Evolutionary conservation across 805 yeast genomes (phyloP), one percentile per base, ranked within the genome.

Genomic region (Danielozyma ontarioensis): DNA sequence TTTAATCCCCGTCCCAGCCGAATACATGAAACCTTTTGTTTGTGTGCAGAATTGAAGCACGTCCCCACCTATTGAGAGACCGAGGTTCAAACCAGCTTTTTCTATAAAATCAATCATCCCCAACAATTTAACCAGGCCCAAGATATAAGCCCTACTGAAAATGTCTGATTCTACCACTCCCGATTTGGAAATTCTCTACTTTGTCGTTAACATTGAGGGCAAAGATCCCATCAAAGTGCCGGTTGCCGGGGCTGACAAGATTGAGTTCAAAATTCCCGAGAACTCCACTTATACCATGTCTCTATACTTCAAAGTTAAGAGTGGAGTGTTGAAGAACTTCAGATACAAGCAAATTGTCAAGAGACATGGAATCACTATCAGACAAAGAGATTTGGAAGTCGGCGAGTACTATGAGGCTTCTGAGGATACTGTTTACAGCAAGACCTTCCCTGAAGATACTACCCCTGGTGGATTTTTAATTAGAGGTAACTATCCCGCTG

Each of bases 401-500:
- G 71, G 70, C 6, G 51, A 47, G 24, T 41, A 34, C 23, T 59
- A 48, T 36, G 61, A 48, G 33, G 62, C 68, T 14, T 45, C 55
- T 7, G 68, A 62, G 1, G 62, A 61, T 34, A 27, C n/a, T 13
- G 44, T 50, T 2, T 55, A 61, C 41, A n/a, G 42, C 13, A 50
- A 51, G 31, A 43, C 46, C 5, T 61, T 60, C 39, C 57, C 53
- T 7, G 53, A 51, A 33, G 69, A 64, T 37, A 45, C 46, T 5
- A 56, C 69, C 25, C 71, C 71, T 5, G 53, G 56, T 36, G 70
- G 71, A 14, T 63, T 53, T 45, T 46, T 63, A 25, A 41, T 58
- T 29, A 61, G 69, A 46, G 70, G 66, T 5, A 37, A 38, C 22
- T 57, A 47, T 44, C 45, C 51, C 10, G 57, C 62, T 34, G 45